Evolutionary conservation across 306 rosid species (phyloP).

Genomic region (Cicer arietinum): DNA sequence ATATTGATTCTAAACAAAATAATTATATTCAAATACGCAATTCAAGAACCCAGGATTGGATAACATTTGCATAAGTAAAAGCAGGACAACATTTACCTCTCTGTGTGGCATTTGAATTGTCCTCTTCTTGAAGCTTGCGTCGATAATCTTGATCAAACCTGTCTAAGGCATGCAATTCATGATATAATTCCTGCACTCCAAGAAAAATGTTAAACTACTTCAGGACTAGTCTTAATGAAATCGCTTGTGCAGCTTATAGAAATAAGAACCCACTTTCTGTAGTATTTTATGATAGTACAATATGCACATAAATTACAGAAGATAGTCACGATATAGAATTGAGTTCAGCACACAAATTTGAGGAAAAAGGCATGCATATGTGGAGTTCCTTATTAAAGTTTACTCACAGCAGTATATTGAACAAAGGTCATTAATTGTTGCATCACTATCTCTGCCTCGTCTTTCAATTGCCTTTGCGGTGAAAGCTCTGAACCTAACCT

Average conservation of each 20-base stretch:
- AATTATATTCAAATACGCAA: conserved; percentile 14
- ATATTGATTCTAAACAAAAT: conserved; percentile 31
- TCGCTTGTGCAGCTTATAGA: conserved; percentile 14
- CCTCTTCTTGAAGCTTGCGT: conserved; percentile 96
- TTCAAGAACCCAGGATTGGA: conserved; percentile 14
- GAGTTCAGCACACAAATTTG: conserved; percentile 33
- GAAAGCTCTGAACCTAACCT: conserved; percentile 87
- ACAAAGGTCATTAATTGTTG: conserved; percentile 83
- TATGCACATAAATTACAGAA: conserved; percentile 20
- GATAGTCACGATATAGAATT: background rate
- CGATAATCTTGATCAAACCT: conserved; percentile 96
- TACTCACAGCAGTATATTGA: conserved; percentile 92
- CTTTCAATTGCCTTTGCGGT: conserved; percentile 84
- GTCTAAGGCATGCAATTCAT: conserved; percentile 92
- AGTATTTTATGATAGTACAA: conserved; percentile 30
- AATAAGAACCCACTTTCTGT: conserved; percentile 17
- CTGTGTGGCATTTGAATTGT: conserved; percentile 76
- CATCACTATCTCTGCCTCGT: conserved; percentile 85
- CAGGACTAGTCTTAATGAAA: conserved; percentile 35
- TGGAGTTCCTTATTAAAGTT: conserved; percentile 37
- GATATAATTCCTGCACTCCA: conserved; percentile 84
- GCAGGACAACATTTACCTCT: conserved; percentile 63
- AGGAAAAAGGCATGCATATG: conserved; percentile 31
- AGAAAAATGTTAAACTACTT: conserved; percentile 24
- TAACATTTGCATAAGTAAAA: conserved; percentile 23